Conservation (phyloP, 192 early-diverging fungal genomes). For the Coemansia sp. region DNA sequence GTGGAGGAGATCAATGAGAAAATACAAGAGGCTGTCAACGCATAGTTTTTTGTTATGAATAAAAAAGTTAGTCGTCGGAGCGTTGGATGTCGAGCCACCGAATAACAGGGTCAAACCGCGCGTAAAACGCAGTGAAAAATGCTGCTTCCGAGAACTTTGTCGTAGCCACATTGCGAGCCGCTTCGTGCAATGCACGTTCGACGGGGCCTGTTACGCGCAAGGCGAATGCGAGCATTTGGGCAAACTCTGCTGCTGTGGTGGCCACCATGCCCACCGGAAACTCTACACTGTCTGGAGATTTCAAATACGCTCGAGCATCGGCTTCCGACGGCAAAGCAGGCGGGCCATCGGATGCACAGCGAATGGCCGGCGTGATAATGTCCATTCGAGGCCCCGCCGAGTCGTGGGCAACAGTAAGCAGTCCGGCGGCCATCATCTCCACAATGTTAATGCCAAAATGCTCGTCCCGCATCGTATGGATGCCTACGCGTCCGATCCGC, state of each 20-base stretch:
- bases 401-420: constrained; percentile 46
- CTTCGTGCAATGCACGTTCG: constrained; percentile 54
- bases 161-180: constrained; percentile 62
- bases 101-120: constrained; percentile 37
- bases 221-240: constrained; percentile 41
- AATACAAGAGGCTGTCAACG: constrained; percentile 71
- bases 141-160: constrained; percentile 72
- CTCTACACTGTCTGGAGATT: not conserved
- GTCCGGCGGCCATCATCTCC: constrained; percentile 85
- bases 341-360: constrained; percentile 2
- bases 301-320: constrained; percentile 11
- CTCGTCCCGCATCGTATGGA: constrained; percentile 98
- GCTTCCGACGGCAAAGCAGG: constrained; percentile 1
- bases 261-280: constrained; percentile 65
- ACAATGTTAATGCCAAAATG: constrained; percentile 99
- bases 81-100: constrained; percentile 46
- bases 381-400: constrained; percentile 51
- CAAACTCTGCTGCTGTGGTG: constrained; percentile 63
- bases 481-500: constrained; percentile 64
- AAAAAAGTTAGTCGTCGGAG: constrained; percentile 9
- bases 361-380: constrained; percentile 42
- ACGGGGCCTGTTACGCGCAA: constrained; percentile 55
- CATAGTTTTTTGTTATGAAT: not conserved
- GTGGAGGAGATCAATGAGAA: constrained; percentile 66
- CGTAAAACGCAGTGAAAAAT: constrained; percentile 50